Conservation (phyloP, 495 filamentous ascomycete genomes). For the Podospora conica region DNA sequence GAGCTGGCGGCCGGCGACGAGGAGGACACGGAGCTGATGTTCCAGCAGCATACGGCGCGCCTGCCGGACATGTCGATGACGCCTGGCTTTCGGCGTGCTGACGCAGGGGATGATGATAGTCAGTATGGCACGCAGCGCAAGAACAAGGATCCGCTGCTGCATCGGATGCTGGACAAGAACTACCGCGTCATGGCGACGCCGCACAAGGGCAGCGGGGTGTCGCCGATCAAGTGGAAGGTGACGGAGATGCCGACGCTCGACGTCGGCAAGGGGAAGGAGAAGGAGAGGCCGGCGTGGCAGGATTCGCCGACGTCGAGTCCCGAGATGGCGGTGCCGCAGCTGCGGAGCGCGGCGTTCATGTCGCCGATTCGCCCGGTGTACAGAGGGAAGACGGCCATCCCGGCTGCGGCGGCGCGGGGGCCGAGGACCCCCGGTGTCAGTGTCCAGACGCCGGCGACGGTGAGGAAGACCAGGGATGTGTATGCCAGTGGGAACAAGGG, state of each 20-base stretch:
- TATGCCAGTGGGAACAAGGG: constrained; percentile 22
- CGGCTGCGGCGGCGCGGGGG: constrained; percentile 14
- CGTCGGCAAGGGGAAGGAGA: constrained; percentile 26
- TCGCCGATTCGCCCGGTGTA: constrained; percentile 50
- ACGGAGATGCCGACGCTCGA: constrained; percentile 20
- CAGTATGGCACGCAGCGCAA: constrained; percentile 36
- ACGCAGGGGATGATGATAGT: constrained; percentile 35
- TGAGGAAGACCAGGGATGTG: constrained; percentile 39
- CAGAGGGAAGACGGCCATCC: constrained; percentile 9
- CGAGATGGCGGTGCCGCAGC: constrained; percentile 69
- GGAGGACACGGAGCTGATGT: constrained; percentile 39
- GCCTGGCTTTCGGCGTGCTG: constrained; percentile 32
- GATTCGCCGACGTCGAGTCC: constrained; percentile 70
- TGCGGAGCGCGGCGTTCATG: constrained; percentile 80
- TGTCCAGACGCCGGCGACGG: constrained; percentile 60
- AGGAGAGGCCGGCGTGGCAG: constrained; percentile 37
- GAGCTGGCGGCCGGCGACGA: constrained; percentile 28
- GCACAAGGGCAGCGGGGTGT: constrained; percentile 41
- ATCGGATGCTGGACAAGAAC: constrained; percentile 85
- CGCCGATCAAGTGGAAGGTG: constrained; percentile 34
- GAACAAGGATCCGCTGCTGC: constrained; percentile 66
- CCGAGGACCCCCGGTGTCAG: constrained; percentile 69
- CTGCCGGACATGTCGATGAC: constrained; percentile 56
- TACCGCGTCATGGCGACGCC: constrained; percentile 92
- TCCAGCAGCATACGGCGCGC: constrained; percentile 37